These are phyloP conservation scores for Aspergillus incahuasiensis DNA, from an alignment of 495 filamentous ascomycete species.

Conservation along the genomic window DNA sequence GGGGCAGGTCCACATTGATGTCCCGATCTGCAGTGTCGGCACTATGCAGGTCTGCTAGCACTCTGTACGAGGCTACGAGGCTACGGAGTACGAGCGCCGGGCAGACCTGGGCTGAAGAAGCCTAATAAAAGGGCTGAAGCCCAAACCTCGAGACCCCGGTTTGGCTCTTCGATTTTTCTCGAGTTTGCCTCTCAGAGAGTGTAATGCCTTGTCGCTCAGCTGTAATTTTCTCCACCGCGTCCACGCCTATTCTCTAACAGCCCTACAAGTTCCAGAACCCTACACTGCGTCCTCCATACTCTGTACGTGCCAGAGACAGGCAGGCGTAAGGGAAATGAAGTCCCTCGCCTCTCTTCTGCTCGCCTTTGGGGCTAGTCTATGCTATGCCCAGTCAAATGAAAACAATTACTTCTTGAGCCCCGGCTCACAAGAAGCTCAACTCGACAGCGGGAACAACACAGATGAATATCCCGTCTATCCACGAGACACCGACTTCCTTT, in stretches of 20 bases:
- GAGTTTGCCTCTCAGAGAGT: neutral
- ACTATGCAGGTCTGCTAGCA: neutral
- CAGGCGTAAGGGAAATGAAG: constrained; percentile 7
- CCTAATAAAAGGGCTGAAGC: neutral
- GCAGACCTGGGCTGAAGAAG: neutral
- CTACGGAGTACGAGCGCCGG: no score
- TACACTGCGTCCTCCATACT: neutral
- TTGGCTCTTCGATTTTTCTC: neutral
- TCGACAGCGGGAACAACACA: constrained; percentile 12
- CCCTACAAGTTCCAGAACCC: neutral
- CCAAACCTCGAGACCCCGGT: neutral
- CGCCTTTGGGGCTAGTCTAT: neutral
- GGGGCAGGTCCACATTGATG: neutral
- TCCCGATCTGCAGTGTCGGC: neutral
- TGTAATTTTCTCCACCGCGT: neutral
- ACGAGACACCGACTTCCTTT: neutral
- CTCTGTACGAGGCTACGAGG: no score
- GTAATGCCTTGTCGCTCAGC: neutral
- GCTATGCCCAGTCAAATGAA: neutral
- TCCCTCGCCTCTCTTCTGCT: neutral
- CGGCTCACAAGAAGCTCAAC: constrained; percentile 4
- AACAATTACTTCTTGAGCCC: constrained; percentile 12
- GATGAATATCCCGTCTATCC: constrained; percentile 9
- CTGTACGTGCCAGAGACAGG: neutral
- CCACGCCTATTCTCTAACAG: neutral